Percentiles rank a stretch among this genome's conserved stretches.
Evolutionary conservation across 257 asterid species (phyloP).

Genomic region (Solanum ahanhuiri): DNA sequence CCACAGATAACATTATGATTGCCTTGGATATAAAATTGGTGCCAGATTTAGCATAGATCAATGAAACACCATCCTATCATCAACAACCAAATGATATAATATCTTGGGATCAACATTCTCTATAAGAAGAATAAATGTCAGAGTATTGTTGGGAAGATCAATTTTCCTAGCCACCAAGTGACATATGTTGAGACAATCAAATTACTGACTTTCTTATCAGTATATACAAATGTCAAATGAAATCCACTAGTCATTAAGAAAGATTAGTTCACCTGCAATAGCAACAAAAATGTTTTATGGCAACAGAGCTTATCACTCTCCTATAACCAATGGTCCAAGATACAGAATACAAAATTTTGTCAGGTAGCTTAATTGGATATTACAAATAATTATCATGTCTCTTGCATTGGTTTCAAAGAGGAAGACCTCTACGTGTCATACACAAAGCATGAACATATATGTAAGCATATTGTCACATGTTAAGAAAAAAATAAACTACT

Average conservation of each 20-base stretch:
- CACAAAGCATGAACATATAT: background rate
- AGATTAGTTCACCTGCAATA: background rate
- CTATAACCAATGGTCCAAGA: background rate
- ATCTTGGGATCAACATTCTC: background rate
- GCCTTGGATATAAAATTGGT: background rate
- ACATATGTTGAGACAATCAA: background rate
- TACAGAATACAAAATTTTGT: background rate
- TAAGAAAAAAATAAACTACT: background rate
- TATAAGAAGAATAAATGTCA: background rate
- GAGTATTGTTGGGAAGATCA: background rate
- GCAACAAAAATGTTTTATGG: background rate
- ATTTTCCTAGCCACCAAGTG: background rate
- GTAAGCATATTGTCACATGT: background rate
- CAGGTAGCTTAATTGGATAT: background rate
- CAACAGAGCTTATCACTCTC: background rate
- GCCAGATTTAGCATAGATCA: background rate
- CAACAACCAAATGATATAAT: background rate
- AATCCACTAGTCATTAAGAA: background rate
- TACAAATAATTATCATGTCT: background rate
- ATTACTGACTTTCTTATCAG: background rate
- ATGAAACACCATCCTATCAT: background rate
- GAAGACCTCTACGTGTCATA: background rate
- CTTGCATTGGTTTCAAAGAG: background rate
- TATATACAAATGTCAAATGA: background rate
- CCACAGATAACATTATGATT: background rate